Evolutionary conservation across 2,329 filamentous ascomycete genomes (phyloP), one percentile per base, ranked within the genome.

Genomic region (Exophiala sideris): DNA sequence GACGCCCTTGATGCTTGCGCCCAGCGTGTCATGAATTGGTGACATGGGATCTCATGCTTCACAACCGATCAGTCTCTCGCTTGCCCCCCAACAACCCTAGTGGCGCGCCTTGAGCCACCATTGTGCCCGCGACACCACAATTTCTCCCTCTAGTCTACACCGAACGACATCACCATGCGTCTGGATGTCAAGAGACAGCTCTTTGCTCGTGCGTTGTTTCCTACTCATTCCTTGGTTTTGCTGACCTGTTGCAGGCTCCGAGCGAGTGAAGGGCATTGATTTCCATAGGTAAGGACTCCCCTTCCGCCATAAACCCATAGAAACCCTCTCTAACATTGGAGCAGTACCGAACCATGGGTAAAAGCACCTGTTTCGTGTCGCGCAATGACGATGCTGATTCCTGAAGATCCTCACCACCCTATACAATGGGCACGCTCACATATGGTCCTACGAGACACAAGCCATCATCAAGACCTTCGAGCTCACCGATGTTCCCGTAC

Each of bases 381-480:
- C 60, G 39, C 66, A 70, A 59, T 69, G 50, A n/a, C n/a, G 45
- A 46, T 16, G 10, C 51, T 68, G 76, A 57, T 51, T 40, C 16
- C 8, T 20, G 42, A 57, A 60, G 82, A 85, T 87, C 61, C 82
- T 97, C 68, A 96, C 92, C 32, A 97, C 94, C 20, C 79, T 99
- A 62, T 99, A 99, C 76, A 96, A 89, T 78, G 91, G 94, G 73
- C 92, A 97, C 79, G 94, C 95, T 71, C 95, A 97, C 78, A 97
- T 99, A 71, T 97, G 94, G 91, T 96, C 92, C 33, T 96, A 95
- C 74, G 92, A 95, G 76, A 95, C 91, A 48, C 91, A 95, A 75
- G 88, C 91, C 61, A 91, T 97, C 61, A 90, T 99, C 76, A 97
- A 97, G 80, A 96, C 92, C 3, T 99, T 99, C 73, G 94, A 99